Conservation (phyloP, 345 rosid species). For the Raphanus raphanistrum region DNA sequence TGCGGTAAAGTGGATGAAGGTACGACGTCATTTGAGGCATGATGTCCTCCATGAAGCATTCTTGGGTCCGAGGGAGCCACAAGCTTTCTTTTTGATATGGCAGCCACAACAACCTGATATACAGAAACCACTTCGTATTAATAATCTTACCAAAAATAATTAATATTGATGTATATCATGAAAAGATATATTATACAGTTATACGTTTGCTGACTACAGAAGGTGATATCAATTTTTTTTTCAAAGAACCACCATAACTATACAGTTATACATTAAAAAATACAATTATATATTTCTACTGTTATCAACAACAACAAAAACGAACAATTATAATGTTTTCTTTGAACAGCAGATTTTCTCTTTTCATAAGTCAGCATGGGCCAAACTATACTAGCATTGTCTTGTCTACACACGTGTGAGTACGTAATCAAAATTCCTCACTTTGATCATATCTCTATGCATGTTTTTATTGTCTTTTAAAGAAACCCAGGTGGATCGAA, state of each 20-base stretch:
- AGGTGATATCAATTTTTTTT: neutral
- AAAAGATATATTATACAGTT: no score
- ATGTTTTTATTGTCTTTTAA: neutral
- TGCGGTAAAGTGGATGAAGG: constrained; percentile 45
- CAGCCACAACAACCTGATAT: constrained; percentile 88
- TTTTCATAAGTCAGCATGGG: constrained; percentile 35
- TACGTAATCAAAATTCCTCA: constrained; percentile 26
- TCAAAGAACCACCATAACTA: neutral
- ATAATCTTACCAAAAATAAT: neutral
- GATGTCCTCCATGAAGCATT: constrained; percentile 57
- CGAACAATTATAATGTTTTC: constrained; percentile 32
- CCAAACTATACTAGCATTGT: constrained; percentile 36
- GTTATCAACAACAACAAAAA: constrained; percentile 1
- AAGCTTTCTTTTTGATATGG: constrained; percentile 74
- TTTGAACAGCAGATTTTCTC: constrained; percentile 10
- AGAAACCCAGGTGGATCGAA: constrained; percentile 20
- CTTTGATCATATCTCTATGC: neutral
- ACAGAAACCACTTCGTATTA: constrained; percentile 12
- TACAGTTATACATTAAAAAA: neutral
- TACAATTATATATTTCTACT: neutral
- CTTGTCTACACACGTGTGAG: constrained; percentile 36
- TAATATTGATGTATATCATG: neutral
- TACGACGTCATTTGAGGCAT: constrained; percentile 34
- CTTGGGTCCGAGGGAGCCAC: constrained; percentile 57
- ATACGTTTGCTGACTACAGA: neutral